Conservation (phyloP, 2,329 filamentous ascomycete species). For the Fonsecaea pedrosoi region DNA sequence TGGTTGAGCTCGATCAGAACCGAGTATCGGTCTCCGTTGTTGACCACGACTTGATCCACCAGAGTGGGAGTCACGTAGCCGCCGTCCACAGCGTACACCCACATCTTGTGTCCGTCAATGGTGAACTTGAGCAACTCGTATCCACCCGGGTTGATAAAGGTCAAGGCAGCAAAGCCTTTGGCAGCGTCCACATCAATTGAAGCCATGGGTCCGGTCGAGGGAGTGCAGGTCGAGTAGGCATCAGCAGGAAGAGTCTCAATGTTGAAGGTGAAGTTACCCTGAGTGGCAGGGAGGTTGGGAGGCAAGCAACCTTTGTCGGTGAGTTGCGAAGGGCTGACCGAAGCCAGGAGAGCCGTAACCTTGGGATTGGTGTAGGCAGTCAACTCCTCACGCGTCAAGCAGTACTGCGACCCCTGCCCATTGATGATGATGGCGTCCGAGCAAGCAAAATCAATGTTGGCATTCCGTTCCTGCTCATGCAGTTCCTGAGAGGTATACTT, state of each 20-base stretch:
- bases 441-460: conserved; percentile 57
- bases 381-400: conserved; percentile 56
- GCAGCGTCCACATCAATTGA: conserved; percentile 44
- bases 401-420: conserved; percentile 64
- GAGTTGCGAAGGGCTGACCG: conserved; percentile 39
- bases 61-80: conserved; percentile 50
- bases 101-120: conserved; percentile 55
- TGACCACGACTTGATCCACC: conserved; percentile 47
- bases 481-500: conserved; percentile 60
- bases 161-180: conserved; percentile 48
- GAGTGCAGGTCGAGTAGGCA: conserved; percentile 49
- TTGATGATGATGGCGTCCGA: conserved; percentile 69
- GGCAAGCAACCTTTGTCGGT: conserved; percentile 48
- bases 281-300: conserved; percentile 36
- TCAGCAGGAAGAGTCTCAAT: conserved; percentile 52
- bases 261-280: conserved; percentile 49
- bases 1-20: conserved; percentile 52
- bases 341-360: conserved; percentile 40
- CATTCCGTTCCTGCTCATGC: conserved; percentile 43
- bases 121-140: conserved; percentile 47
- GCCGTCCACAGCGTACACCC: conserved; percentile 54
- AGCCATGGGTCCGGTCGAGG: conserved; percentile 31
- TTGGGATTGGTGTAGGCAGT: conserved; percentile 48
- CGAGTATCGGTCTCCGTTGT: conserved; percentile 51
- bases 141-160: conserved; percentile 49